Evolutionary conservation across 352 stramenopile species (phyloP).

Genomic region (Phytophthora litchii): DNA sequence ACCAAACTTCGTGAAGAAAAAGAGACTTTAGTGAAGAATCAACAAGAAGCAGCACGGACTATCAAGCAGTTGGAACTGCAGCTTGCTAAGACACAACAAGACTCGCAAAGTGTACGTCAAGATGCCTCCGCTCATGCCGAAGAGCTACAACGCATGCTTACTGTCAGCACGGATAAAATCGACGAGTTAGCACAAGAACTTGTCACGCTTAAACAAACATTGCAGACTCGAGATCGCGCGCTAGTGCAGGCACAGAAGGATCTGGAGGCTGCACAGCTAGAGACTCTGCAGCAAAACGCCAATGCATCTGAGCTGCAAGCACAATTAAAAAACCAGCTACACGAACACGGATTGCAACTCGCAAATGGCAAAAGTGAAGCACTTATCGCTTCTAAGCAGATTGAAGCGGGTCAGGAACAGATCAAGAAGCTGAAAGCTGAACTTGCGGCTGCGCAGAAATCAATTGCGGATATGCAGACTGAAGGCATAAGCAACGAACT

Average conservation of each 20-base stretch:
- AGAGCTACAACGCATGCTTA: constrained; percentile 53
- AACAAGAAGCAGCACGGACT: constrained; percentile 43
- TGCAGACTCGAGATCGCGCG: constrained; percentile 46
- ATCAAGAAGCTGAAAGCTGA: constrained; percentile 43
- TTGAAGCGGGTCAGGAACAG: constrained; percentile 32
- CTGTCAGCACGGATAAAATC: constrained; percentile 43
- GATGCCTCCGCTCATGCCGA: constrained; percentile 51
- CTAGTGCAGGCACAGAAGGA: constrained; percentile 49
- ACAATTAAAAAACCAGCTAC: constrained; percentile 42
- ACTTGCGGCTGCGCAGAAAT: constrained; percentile 34
- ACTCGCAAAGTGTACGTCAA: constrained; percentile 54
- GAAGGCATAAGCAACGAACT: constrained; percentile 19
- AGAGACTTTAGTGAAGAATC: constrained; percentile 40
- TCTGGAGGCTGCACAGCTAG: constrained; percentile 47
- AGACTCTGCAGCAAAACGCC: constrained; percentile 47
- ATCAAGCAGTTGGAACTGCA: constrained; percentile 52
- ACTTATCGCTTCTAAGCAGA: constrained; percentile 30
- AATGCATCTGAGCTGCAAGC: constrained; percentile 43
- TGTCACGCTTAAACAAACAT: constrained; percentile 39
- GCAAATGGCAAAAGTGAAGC: constrained; percentile 42
- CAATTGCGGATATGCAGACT: constrained; percentile 19
- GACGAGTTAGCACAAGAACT: constrained; percentile 53
- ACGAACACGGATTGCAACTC: constrained; percentile 44
- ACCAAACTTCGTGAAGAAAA: constrained; percentile 64
- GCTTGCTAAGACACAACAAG: constrained; percentile 51